phyloP scores from a whole-genome alignment of 495 filamentous ascomycete genomes.

The Hypoxylon cercidicola region DNA sequence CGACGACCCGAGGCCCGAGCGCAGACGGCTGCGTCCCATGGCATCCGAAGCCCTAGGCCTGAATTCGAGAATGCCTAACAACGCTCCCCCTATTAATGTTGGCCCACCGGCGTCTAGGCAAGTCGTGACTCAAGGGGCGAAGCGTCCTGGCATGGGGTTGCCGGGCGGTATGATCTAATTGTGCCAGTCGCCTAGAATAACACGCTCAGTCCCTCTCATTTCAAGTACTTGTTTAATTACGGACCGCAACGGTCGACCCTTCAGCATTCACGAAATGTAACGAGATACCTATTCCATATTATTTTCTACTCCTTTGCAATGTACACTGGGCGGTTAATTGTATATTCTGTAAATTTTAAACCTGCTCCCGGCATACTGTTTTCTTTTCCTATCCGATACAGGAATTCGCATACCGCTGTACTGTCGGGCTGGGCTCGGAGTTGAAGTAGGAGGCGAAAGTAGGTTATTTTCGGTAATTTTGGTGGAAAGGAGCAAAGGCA shows the following conservation, averaged over 20 bases:
- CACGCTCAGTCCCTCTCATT: slow-evolving; percentile 9
- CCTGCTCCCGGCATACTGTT: slow-evolving; percentile 37
- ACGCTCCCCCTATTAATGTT: slow-evolving; percentile 44
- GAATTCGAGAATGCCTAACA: slow-evolving; percentile 54
- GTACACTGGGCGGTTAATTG: slow-evolving; percentile 33
- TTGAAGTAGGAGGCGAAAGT: slow-evolving; percentile 37
- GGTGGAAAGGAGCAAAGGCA: slow-evolving; percentile 14
- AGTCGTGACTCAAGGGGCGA: slow-evolving; percentile 46
- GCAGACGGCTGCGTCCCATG: slow-evolving; percentile 64
- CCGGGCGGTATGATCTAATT: slow-evolving; percentile 59
- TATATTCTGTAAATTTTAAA: slow-evolving; percentile 45
- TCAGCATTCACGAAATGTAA: slow-evolving; percentile 48
- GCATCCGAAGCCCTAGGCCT: slow-evolving; percentile 60
- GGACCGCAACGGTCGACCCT: slow-evolving; percentile 22
- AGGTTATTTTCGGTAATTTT: slow-evolving; percentile 19
- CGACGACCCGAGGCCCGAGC: slow-evolving; percentile 52
- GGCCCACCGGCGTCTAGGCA: slow-evolving; percentile 49
- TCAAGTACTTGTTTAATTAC: slow-evolving; percentile 30
- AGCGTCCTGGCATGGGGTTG: slow-evolving; percentile 43
- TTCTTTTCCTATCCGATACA: slow-evolving; percentile 33
- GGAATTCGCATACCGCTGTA: slow-evolving; percentile 31
- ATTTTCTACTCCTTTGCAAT: slow-evolving; percentile 22
- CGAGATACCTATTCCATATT: slow-evolving; percentile 46
- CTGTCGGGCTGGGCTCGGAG: slow-evolving; percentile 44
- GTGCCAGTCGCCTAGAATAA: slow-evolving; percentile 16